phyloP scores from a whole-genome alignment of 2,329 filamentous ascomycete genomes.

The Colletotrichum siamense region DNA sequence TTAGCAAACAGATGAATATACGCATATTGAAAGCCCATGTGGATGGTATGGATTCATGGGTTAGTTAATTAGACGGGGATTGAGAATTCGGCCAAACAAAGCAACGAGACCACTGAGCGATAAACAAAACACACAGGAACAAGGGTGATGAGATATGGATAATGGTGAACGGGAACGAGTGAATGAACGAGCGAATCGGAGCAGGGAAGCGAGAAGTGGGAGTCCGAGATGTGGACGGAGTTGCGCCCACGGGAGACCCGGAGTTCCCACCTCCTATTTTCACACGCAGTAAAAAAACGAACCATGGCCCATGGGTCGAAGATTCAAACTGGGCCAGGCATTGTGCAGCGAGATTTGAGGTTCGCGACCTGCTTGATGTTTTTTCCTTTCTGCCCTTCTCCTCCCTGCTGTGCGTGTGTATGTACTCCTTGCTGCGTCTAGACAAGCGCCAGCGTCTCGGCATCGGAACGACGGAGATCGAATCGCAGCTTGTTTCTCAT shows the following conservation, averaged over 20 bases:
- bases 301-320: background rate
- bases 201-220: background rate
- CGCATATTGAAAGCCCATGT: background rate
- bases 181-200: background rate
- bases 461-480: background rate
- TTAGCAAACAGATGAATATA: background rate
- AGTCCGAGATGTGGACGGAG: background rate
- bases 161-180: background rate
- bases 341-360: background rate
- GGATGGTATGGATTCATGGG: background rate
- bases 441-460: background rate
- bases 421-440: background rate
- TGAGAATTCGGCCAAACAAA: background rate
- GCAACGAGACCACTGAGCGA: background rate
- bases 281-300: background rate
- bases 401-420: background rate
- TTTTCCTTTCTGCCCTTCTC: background rate
- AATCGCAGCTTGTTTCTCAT: constrained; percentile 2
- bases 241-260: background rate
- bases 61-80: background rate
- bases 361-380: background rate
- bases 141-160: background rate
- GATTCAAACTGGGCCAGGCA: background rate
- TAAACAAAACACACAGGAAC: background rate
- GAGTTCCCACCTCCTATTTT: background rate